phyloP scores from a whole-genome alignment of 352 stramenopile species.

The Phytophthora fragariae region DNA sequence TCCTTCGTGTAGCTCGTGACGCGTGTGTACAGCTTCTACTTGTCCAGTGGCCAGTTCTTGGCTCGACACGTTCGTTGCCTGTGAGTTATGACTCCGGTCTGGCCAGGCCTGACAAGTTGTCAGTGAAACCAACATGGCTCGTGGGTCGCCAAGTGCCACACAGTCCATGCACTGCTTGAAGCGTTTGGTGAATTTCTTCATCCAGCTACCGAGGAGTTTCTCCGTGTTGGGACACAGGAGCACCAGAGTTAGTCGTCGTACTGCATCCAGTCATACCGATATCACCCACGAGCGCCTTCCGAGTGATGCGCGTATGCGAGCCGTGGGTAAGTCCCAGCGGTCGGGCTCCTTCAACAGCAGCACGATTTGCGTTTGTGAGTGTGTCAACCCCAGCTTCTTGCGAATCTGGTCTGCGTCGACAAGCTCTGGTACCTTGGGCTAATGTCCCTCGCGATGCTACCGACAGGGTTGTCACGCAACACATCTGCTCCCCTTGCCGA shows the following conservation, averaged over 20 bases:
- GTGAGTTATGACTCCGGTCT: slow-evolving; percentile 97
- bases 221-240: slow-evolving; percentile 92
- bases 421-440: slow-evolving; percentile 89
- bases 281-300: slow-evolving; percentile 94
- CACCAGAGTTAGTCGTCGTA: slow-evolving; percentile 94
- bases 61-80: slow-evolving; percentile 94
- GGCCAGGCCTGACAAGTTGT: slow-evolving; percentile 78
- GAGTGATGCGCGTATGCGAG: slow-evolving; percentile 81
- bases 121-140: slow-evolving; percentile 90
- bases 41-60: slow-evolving; percentile 96
- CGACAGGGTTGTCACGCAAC: slow-evolving; percentile 95
- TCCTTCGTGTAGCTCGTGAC: slow-evolving; percentile 86
- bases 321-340: slow-evolving; percentile 93
- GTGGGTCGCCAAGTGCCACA: slow-evolving; percentile 89
- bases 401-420: slow-evolving; percentile 91
- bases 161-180: slow-evolving; percentile 93
- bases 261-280: slow-evolving; percentile 96
- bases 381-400: slow-evolving; percentile 75
- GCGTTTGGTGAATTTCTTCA: slow-evolving; percentile 92
- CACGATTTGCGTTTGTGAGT: slow-evolving; percentile 92
- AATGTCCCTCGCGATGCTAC: slow-evolving; percentile 91
- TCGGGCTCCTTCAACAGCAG: slow-evolving; percentile 94
- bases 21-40: slow-evolving; percentile 94
- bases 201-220: slow-evolving; percentile 95
- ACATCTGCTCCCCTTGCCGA: slow-evolving; percentile 80